Evolutionary conservation across 352 stramenopile species (phyloP).

Genomic region (Pythium phragmiticola): DNA sequence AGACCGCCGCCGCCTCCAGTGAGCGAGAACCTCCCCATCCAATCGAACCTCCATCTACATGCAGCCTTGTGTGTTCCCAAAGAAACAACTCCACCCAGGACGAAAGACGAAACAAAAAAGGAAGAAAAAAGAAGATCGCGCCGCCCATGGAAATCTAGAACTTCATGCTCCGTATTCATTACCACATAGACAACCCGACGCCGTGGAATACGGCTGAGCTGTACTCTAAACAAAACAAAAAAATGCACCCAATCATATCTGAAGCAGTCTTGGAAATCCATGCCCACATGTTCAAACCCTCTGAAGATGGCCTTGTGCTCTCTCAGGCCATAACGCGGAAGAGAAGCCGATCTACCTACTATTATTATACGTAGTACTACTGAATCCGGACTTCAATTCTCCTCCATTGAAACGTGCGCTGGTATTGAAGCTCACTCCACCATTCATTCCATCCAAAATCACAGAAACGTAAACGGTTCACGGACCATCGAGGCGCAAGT

Average conservation of each 20-base stretch:
- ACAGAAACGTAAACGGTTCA: too few species aligned
- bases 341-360: neutral
- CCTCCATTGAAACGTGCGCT: too few species aligned
- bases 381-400: neutral
- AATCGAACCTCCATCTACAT: neutral
- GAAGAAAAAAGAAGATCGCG: conserved; percentile 1
- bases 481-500: too few species aligned
- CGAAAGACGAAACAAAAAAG: conserved; percentile 2
- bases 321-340: too few species aligned
- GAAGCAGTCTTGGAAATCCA: neutral
- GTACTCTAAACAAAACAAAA: conserved; percentile 14
- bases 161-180: too few species aligned
- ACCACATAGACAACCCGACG: conserved; percentile 3
- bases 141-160: conserved; percentile 4
- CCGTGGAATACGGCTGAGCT: neutral
- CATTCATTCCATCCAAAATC: neutral
- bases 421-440: neutral
- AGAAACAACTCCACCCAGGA: conserved; percentile 1
- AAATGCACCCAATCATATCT: neutral
- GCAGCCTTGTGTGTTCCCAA: conserved; percentile 7
- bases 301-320: too few species aligned
- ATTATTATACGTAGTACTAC: too few species aligned
- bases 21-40: neutral
- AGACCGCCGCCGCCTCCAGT: conserved; percentile 2
- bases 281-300: neutral